Conservation (phyloP, 179 eudicot species). For the Beta lomatogona region DNA sequence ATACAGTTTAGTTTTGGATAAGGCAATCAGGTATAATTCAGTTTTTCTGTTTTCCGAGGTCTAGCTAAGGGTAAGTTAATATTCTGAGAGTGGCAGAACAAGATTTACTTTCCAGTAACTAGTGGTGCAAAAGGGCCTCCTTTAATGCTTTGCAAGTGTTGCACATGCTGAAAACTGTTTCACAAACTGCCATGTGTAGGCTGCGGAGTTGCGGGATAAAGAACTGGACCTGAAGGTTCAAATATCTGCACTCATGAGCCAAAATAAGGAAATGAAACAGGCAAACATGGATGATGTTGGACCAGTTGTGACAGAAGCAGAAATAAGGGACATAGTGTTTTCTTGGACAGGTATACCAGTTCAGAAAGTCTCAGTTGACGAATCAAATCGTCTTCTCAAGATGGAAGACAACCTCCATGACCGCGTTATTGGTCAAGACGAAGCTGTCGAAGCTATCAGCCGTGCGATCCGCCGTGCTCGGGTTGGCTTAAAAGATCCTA, state of each 20-base stretch:
- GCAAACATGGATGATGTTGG: conserved; percentile 69
- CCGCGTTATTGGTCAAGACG: conserved; percentile 92
- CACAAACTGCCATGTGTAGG: conserved; percentile 42
- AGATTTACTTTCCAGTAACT: not conserved
- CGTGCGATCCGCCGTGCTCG: conserved; percentile 97
- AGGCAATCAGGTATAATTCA: too few species aligned
- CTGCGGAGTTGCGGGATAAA: conserved; percentile 71
- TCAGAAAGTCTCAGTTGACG: conserved; percentile 74
- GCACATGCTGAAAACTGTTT: not conserved
- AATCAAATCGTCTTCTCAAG: conserved; percentile 79
- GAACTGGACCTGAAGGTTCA: conserved; percentile 78
- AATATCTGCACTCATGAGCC: conserved; percentile 58
- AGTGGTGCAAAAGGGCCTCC: not conserved
- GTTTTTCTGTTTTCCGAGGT: too few species aligned
- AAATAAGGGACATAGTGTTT: conserved; percentile 85
- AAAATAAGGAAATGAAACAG: conserved; percentile 73
- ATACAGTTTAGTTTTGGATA: too few species aligned
- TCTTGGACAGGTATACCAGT: conserved; percentile 98
- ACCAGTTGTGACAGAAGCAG: conserved; percentile 74
- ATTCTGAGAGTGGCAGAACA: too few species aligned
- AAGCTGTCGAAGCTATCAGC: conserved; percentile 92
- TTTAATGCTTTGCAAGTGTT: not conserved
- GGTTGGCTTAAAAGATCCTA: conserved; percentile 88
- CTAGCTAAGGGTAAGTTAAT: too few species aligned
- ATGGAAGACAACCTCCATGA: conserved; percentile 88